Base-by-base conservation (phyloP, 257 asterid species). In the Solanum arcanum region DNA sequence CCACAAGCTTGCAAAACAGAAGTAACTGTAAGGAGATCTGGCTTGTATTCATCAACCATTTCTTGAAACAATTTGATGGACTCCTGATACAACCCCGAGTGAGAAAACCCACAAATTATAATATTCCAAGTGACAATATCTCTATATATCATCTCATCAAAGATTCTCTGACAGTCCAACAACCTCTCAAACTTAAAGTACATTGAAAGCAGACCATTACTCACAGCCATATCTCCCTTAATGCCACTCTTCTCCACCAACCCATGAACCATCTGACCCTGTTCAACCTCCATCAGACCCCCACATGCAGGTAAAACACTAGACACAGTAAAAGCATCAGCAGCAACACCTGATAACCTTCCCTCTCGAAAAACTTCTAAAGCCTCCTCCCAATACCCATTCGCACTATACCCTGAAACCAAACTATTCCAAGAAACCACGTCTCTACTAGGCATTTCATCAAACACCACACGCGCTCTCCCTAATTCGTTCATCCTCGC, bases 381-480 rank as follows among this genome's bases (percentile, higher is more conserved):
- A 5, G 96, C 96, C 87, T 94, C 96, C 75, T 90, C 88, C 87
- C 90, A 93, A 86, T 89, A 89, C 13, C 95, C 98, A 88, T 94
- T 91, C 31, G 97, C 94, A 86, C 94, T 90, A 88, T 92, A 95
- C 42, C 96, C 98, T 27, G 97, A 92, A 73, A 95, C 92, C 93
- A 96, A 89, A 89, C 94, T 95, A 88, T 96, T 96, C 98, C 98
- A 95, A 3, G 99, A 90, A 62, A 95, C 97, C 88, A 95, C 62
- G 90, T 95, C 98, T 90, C 92, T 92, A 0, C 27, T 46, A 83
- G 90, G 92, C 97, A 96, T 94, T 89, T 86, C 87, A 68, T 95
- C 96, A 59, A 96, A 96, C 95, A 95, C 87, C 37, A 89, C 74
- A n/a, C 91, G 89, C 10, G 98, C 98, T 39, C 81, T 85, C 47